Percentiles rank a stretch among this genome's conserved stretches.
These are phyloP conservation scores for Starmerella khaoyaiensis DNA, from an alignment of 805 yeast species.

Conservation along the genomic window DNA sequence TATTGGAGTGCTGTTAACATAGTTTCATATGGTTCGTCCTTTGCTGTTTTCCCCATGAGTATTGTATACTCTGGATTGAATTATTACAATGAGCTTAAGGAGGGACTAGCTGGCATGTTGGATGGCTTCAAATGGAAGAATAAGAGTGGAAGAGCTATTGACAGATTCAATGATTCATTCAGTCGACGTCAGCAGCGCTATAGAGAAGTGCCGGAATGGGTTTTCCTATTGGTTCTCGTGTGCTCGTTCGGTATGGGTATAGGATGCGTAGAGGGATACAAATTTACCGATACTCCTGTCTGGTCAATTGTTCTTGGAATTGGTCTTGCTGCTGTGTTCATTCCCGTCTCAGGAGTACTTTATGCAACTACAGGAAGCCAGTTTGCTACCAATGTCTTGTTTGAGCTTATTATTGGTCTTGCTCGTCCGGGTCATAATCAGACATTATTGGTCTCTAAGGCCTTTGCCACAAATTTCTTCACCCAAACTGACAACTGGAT, in stretches of 20 bases:
- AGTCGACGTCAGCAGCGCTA: conserved; percentile 44
- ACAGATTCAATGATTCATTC: conserved; percentile 38
- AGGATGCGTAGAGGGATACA: conserved; percentile 31
- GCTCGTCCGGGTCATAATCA: conserved; percentile 44
- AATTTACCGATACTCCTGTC: conserved; percentile 38
- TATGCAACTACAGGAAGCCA: conserved; percentile 37
- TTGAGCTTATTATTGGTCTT: conserved; percentile 41
- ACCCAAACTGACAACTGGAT: conserved; percentile 50
- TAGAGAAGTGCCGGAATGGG: conserved; percentile 51
- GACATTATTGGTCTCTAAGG: conserved; percentile 40
- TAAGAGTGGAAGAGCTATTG: conserved; percentile 21
- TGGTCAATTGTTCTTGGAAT: conserved; percentile 47
- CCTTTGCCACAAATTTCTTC: conserved; percentile 46
- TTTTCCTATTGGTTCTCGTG: conserved; percentile 35
- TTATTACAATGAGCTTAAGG: conserved; percentile 14
- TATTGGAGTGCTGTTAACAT: conserved; percentile 49
- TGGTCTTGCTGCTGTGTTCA: conserved; percentile 38
- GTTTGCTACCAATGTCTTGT: conserved; percentile 38
- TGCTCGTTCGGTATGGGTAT: conserved; percentile 36
- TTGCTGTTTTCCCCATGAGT: conserved; percentile 32
- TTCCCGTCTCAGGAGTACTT: conserved; percentile 40
- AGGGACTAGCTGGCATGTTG: conserved; percentile 3
- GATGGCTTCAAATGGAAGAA: conserved; percentile 19
- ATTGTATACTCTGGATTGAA: conserved; percentile 30
- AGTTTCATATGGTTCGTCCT: conserved; percentile 44